Percentiles rank a stretch among this genome's conserved stretches.
These are phyloP conservation scores for Monosporascus sp. DNA, from an alignment of 2,329 filamentous ascomycete species.

Conservation along the genomic window DNA sequence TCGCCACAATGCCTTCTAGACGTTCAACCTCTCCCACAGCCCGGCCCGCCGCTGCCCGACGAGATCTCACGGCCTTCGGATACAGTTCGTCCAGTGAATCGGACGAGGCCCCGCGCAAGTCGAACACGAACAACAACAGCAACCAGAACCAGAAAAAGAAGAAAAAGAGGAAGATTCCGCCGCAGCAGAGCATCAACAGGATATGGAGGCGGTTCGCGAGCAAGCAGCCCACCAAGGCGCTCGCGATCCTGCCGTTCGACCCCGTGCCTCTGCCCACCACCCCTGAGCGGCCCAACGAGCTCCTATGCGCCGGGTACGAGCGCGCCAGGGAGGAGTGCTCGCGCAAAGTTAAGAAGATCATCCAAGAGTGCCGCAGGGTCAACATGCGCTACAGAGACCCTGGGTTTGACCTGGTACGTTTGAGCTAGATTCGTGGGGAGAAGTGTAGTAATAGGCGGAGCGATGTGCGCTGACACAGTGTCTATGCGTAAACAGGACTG, in stretches of 20 bases:
- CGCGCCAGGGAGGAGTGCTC: constrained; percentile 59
- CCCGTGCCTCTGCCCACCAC: constrained; percentile 46
- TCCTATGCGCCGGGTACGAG: constrained; percentile 55
- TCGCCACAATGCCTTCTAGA: not conserved
- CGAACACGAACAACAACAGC: constrained; percentile 20
- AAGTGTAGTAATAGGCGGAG: constrained; percentile 24
- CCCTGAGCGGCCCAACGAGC: constrained; percentile 52
- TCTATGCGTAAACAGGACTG: constrained; percentile 41
- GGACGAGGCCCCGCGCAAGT: constrained; percentile 34
- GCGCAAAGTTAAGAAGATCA: constrained; percentile 56
- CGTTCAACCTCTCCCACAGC: not conserved
- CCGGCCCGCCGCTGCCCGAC: constrained; percentile 3
- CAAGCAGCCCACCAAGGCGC: constrained; percentile 59
- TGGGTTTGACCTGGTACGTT: constrained; percentile 52
- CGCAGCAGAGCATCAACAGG: constrained; percentile 61
- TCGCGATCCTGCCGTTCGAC: constrained; percentile 60
- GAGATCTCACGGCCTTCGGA: constrained; percentile 28
- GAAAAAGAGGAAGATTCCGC: constrained; percentile 52
- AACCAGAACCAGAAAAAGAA: constrained; percentile 47
- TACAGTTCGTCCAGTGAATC: constrained; percentile 47
- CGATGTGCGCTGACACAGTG: constrained; percentile 25
- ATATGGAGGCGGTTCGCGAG: constrained; percentile 60
- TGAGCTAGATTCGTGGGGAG: constrained; percentile 24
- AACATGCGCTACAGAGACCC: constrained; percentile 76
- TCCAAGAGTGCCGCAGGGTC: constrained; percentile 61